These are phyloP conservation scores for Magnusiomyces paraingens DNA, from an alignment of 1,139 yeast genomes.

Conservation along the genomic window DNA sequence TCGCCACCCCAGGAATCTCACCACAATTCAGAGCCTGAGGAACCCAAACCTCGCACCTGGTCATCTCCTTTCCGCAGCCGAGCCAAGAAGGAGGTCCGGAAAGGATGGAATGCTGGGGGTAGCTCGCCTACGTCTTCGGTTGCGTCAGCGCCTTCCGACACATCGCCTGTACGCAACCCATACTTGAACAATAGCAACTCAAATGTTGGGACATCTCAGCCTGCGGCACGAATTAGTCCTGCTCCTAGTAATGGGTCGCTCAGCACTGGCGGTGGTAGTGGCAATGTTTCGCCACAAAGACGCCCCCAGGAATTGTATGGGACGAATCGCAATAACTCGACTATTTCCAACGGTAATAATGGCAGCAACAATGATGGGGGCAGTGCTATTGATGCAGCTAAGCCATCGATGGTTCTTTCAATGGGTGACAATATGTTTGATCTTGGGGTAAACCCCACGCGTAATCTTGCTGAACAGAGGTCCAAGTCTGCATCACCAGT, in stretches of 20 bases:
- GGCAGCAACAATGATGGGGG: too few relatives aligned
- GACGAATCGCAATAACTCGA: neutral
- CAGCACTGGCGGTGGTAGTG: too few relatives aligned
- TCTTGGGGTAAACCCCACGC: conserved; percentile 24
- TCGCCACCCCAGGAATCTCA: neutral
- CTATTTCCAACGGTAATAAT: neutral
- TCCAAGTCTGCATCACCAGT: conserved; percentile 23
- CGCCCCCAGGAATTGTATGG: too few relatives aligned
- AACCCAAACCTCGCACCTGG: conserved; percentile 30
- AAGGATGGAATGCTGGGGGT: conserved; percentile 22
- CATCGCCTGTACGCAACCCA: neutral
- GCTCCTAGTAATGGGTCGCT: too few relatives aligned
- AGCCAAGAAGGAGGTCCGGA: conserved; percentile 27
- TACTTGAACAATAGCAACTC: neutral
- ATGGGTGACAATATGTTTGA: conserved; percentile 32
- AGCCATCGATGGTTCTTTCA: conserved; percentile 10
- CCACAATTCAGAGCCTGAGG: conserved; percentile 17
- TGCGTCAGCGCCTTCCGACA: conserved; percentile 6
- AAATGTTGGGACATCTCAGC: too few relatives aligned
- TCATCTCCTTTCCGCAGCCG: conserved; percentile 36
- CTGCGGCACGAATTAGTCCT: too few relatives aligned
- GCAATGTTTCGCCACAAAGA: too few relatives aligned
- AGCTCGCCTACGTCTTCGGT: conserved; percentile 12
- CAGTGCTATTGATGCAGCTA: too few relatives aligned
- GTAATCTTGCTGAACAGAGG: conserved; percentile 10